Evolutionary conservation across 768 basidiomycete species (phyloP), one percentile per base, ranked within the genome.

Genomic region (Chalciporus pseudorubinellus): DNA sequence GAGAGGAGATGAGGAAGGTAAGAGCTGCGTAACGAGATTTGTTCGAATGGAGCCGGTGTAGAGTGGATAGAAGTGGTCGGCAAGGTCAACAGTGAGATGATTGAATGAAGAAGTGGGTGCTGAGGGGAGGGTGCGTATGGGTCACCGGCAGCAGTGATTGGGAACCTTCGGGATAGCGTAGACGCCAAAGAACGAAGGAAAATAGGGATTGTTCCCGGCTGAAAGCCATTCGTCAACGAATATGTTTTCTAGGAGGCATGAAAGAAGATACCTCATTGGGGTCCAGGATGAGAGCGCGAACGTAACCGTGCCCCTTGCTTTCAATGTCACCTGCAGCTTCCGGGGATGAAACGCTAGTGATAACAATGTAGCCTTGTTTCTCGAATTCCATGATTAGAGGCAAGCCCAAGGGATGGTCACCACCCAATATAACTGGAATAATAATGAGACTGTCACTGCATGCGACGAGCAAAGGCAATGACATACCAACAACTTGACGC

Each of bases 171-270:
- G 16, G 87, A 87, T 9, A 95, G 76, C 0, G 89, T 84, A 0
- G 92, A 87, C 3, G 83, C 77, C 34, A 95, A 72, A 8, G 91
- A 92, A 48, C 92, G 85, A 38, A 94, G 74, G 74, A 94, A 94
- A 40, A 82, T 74, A 0, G 83, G 77, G 44, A 91, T 77, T 3
- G 84, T 84, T 2, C 78, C 82, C 28, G 86, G 84, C 91, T 93
- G 51, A 36, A 39, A 44, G 33, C 24, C 31, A 45, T 48, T 9
- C 16, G n/a, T 70, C 42, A 52, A 39, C 14, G 11, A 22, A 20
- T 50, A 14, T 48, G 29, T 19, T 18, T 3, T 7, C 7, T 19
- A 6, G 21, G 36, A n/a, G 14, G 31, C 6, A 33, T 26, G 33
- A 13, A 48, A 10, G 11, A 38, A 56, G 76, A 39, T 61, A 87